Base-by-base conservation (phyloP, 2,329 filamentous ascomycete genomes). In the Torrubiella hemipterigena region DNA sequence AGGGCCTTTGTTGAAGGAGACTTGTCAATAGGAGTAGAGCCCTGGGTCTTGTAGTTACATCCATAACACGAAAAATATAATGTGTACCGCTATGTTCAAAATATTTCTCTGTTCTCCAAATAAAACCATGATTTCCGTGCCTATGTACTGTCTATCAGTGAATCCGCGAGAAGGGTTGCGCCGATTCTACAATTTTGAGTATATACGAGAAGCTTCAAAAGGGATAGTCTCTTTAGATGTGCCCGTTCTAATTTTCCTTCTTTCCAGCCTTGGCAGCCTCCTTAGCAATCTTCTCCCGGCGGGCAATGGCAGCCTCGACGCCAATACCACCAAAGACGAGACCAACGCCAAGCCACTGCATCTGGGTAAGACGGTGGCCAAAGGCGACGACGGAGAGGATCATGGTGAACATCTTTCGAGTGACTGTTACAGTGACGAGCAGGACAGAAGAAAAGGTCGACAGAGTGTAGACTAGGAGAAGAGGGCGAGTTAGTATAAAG, bases 381-480 rank as follows among this genome's bases (percentile, higher is more conserved):
- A 96, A 98, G 60, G 85, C 86, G 38, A 96, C 65, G 17, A 98
- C 91, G 32, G 85, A 94, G 31, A 96, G 68, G 37, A 96, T 84
- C 91, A 98, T 98, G 43, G 89, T 96, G 54, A 96, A 73, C 91
- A 98, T 98, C 65, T 98, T 98, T 50, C 91, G 73, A 27, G 91
- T 98, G 27, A 98, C 91, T 3, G 86, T 98, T 3, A 98, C 87
- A 5, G 91, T 96, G 26, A 96, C 89, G 30, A 98, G 74, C 31
- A 96, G 69, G 29, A 98, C 72, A 8, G 81, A 91, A 8, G 83
- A 91, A 61, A 96, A 98, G 30, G 82, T 84, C 11, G 86, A 81
- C 6, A 98, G 71, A 0, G 91, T 96, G 59, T 93, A 87, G 67
- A 94, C 75, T 78, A 20, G 19, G 7, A 10, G 19, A 14, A 8